Evolutionary conservation across 1,284 basidiomycete genomes (phyloP).

Genomic region (Stereum hirsutum): DNA sequence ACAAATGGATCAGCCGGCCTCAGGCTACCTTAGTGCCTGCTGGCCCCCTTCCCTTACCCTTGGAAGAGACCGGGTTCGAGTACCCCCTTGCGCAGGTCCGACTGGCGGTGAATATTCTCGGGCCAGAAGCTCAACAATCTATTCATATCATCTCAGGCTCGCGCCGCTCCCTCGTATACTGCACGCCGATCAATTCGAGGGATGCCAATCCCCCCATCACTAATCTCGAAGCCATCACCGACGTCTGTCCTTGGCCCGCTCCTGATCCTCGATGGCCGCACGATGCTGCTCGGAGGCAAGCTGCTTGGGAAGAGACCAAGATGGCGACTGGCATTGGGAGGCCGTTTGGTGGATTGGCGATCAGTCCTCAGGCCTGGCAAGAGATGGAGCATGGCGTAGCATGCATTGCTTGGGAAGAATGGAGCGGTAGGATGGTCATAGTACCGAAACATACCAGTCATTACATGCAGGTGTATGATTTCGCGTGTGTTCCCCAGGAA

Average conservation of each 20-base stretch:
- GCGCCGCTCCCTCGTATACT: background rate
- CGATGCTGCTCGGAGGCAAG: background rate
- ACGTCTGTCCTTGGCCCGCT: background rate
- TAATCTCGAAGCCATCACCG: background rate
- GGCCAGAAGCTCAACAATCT: too few relatives aligned
- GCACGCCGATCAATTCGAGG: too few relatives aligned
- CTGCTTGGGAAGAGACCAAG: background rate
- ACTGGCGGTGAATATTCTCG: too few relatives aligned
- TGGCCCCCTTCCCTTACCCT: background rate
- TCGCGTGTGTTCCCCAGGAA: background rate
- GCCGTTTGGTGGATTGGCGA: background rate
- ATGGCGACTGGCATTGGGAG: background rate
- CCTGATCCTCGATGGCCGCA: background rate
- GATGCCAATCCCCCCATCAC: background rate
- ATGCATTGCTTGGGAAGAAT: background rate
- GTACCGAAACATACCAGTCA: background rate
- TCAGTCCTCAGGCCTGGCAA: background rate
- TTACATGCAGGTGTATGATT: background rate
- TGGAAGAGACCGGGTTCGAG: background rate
- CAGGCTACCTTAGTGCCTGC: background rate
- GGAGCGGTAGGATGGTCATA: background rate
- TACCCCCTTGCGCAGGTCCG: background rate
- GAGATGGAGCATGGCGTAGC: background rate
- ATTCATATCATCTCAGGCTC: background rate
- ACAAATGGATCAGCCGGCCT: background rate